phyloP scores from a whole-genome alignment of 176 grass and related monocot genomes.

The Tillandsia fasciculata region DNA sequence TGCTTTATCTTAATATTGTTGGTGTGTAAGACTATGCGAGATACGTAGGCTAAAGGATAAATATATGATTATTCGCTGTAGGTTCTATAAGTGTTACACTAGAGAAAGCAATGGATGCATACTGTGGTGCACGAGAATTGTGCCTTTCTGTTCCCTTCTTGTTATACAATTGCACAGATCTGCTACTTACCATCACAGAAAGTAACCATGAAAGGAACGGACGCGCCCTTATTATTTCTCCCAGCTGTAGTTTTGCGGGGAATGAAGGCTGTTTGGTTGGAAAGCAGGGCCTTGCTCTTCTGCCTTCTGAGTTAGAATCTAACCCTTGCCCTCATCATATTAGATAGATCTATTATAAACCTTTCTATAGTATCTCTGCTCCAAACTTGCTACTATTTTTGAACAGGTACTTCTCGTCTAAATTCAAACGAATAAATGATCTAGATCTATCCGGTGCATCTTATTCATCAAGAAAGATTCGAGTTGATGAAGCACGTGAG shows the following conservation, averaged over 20 bases:
- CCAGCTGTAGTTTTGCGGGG: constrained; percentile 57
- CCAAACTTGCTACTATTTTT: constrained; percentile 8
- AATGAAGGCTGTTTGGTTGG: constrained; percentile 28
- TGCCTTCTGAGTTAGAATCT: constrained; percentile 45
- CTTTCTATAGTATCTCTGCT: neutral
- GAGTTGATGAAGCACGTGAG: constrained; percentile 24
- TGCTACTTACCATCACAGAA: constrained; percentile 63
- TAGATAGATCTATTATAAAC: neutral
- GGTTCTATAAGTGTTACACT: constrained; percentile 67
- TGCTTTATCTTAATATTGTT: neutral
- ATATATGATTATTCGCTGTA: constrained; percentile 30
- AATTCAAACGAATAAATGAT: constrained; percentile 26
- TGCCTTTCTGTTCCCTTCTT: constrained; percentile 86
- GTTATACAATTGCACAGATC: constrained; percentile 83
- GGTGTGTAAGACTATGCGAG: neutral
- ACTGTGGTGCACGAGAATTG: constrained; percentile 73
- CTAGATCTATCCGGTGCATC: constrained; percentile 27
- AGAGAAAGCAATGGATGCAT: constrained; percentile 85
- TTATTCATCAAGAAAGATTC: constrained; percentile 32
- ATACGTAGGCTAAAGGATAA: constrained; percentile 14
- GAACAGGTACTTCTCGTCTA: constrained; percentile 23
- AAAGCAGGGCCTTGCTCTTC: constrained; percentile 58
- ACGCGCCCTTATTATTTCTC: constrained; percentile 52
- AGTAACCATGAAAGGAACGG: constrained; percentile 62
- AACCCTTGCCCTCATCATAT: neutral